These are phyloP conservation scores for Fusarium tricinctum DNA, from an alignment of 2,329 filamentous ascomycete species.

Conservation along the genomic window DNA sequence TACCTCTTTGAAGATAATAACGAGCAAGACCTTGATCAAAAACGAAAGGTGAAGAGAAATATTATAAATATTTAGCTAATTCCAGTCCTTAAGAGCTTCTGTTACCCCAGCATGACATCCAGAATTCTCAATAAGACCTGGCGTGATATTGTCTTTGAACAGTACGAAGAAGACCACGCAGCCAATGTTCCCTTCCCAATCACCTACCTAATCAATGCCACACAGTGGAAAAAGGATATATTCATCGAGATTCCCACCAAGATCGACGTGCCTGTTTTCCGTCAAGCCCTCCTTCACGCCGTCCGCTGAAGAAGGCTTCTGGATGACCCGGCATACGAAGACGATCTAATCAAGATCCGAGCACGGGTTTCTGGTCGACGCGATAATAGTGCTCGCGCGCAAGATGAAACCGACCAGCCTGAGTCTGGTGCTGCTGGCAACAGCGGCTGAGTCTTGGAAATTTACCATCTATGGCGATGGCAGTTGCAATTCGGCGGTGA, in stretches of 20 bases:
- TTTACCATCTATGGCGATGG: constrained; percentile 1
- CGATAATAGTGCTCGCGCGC: neutral
- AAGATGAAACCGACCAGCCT: neutral
- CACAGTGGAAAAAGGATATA: constrained; percentile 17
- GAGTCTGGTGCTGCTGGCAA: neutral
- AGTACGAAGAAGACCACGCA: constrained; percentile 33
- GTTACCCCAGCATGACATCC: constrained; percentile 20
- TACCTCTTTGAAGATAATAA: neutral
- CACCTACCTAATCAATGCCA: constrained; percentile 43
- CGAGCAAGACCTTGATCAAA: rapidly evolving
- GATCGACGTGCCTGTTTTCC: neutral
- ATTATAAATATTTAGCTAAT: neutral
- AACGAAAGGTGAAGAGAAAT: neutral
- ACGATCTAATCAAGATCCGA: neutral
- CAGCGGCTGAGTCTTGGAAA: constrained; percentile 1
- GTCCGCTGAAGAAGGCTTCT: neutral
- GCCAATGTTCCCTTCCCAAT: constrained; percentile 44
- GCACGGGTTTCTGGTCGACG: neutral
- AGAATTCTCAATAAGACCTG: constrained; percentile 40
- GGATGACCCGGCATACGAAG: neutral
- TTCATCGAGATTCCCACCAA: constrained; percentile 5
- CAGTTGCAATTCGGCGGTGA: neutral
- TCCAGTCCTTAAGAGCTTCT: neutral
- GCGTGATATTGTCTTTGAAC: constrained; percentile 28
- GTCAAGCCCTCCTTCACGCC: constrained; percentile 6